Conservation (phyloP, 805 yeast species). For the Candida sonorensis region DNA sequence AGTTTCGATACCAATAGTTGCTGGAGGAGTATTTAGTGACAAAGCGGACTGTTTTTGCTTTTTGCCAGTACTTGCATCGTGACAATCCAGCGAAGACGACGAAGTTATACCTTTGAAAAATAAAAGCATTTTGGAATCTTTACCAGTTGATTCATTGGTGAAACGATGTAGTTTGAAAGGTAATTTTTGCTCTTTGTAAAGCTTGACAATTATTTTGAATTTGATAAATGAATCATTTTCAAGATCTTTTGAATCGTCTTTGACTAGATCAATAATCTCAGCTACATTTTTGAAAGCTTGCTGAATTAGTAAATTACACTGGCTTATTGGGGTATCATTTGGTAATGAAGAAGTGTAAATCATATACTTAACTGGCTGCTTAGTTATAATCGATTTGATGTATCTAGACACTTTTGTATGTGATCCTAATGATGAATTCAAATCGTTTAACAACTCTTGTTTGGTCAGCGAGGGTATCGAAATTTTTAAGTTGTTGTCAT, state of each 20-base stretch:
- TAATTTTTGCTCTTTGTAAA: slow-evolving; percentile 18
- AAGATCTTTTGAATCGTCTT: slow-evolving; percentile 17
- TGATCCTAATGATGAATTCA: slow-evolving; percentile 3
- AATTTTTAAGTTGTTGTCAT: too few species aligned
- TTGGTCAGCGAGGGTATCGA: too few species aligned
- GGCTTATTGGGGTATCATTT: slow-evolving; percentile 20
- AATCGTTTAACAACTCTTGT: too few species aligned
- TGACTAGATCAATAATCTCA: slow-evolving; percentile 15
- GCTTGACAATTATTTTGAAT: slow-evolving; percentile 19
- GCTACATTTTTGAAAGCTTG: slow-evolving; percentile 22
- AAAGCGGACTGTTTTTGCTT: too few species aligned
- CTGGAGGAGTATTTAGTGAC: not conserved
- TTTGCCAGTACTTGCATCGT: too few species aligned
- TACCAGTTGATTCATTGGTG: slow-evolving; percentile 21
- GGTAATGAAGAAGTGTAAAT: slow-evolving; percentile 25
- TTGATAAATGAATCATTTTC: slow-evolving; percentile 23
- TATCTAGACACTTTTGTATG: slow-evolving; percentile 14
- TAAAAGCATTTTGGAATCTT: slow-evolving; percentile 26
- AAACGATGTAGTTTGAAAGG: slow-evolving; percentile 25
- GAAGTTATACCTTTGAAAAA: slow-evolving; percentile 23
- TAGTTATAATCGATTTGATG: slow-evolving; percentile 21
- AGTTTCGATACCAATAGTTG: slow-evolving; percentile 9
- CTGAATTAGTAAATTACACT: slow-evolving; percentile 17
- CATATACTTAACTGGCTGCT: slow-evolving; percentile 19
- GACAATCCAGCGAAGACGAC: slow-evolving; percentile 14